phyloP scores from a whole-genome alignment of 768 basidiomycete species.

The Russula earlei region DNA sequence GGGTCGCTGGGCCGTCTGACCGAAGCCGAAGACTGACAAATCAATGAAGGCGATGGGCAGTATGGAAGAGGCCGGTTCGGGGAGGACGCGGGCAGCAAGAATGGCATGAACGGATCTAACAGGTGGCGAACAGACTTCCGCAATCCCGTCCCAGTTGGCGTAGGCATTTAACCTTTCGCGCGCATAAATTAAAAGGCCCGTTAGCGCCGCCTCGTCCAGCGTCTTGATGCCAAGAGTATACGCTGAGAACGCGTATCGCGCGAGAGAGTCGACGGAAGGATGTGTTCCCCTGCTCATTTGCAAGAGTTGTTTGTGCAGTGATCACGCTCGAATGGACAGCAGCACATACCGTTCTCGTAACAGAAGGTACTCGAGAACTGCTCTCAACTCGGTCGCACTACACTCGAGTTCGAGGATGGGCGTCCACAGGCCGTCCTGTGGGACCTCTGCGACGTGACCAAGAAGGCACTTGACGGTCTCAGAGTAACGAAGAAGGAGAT shows the following conservation, averaged over 20 bases:
- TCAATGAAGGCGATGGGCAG: conserved; percentile 14
- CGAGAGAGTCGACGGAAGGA: conserved; percentile 6
- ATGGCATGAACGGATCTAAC: conserved; percentile 3
- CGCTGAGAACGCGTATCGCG: conserved; percentile 9
- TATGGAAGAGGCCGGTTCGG: conserved; percentile 8
- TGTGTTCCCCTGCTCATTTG: not conserved
- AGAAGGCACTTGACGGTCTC: conserved; percentile 8
- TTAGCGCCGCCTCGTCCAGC: conserved; percentile 4
- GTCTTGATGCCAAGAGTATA: conserved; percentile 1
- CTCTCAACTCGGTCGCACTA: conserved; percentile 7
- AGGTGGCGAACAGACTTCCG: not conserved
- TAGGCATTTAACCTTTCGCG: conserved; percentile 5
- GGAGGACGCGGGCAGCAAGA: conserved; percentile 6
- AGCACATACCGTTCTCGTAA: conserved; percentile 7
- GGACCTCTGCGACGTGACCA: not conserved
- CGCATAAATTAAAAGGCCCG: not conserved
- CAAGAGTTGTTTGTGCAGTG: not conserved
- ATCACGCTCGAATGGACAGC: not conserved
- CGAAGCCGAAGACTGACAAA: not conserved
- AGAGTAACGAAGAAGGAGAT: conserved; percentile 9
- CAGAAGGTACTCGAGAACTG: conserved; percentile 11
- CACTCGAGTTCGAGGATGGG: conserved; percentile 14
- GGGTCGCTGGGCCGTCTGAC: too few relatives aligned
- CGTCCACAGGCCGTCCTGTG: conserved; percentile 9
- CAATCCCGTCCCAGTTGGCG: conserved; percentile 2